Evolutionary conservation across 495 filamentous ascomycete genomes (phyloP).

Genomic region (Penicillium ochrochloron): DNA sequence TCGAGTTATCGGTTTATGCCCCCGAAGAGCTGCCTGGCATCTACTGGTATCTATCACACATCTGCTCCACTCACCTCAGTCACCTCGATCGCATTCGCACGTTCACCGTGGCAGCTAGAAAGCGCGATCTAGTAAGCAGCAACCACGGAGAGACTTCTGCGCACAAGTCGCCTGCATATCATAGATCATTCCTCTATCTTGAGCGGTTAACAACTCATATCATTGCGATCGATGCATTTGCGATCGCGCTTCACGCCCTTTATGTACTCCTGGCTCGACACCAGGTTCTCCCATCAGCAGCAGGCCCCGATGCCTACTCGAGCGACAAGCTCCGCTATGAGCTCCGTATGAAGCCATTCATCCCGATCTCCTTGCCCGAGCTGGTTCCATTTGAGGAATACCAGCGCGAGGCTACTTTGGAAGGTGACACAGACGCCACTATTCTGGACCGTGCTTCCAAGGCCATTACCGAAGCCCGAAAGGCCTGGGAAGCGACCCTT

Average conservation of each 20-base stretch:
- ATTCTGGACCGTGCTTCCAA: slow-evolving; percentile 65
- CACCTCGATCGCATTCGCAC: slow-evolving; percentile 74
- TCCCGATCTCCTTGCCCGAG: slow-evolving; percentile 68
- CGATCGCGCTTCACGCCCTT: slow-evolving; percentile 67
- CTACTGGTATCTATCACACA: slow-evolving; percentile 76
- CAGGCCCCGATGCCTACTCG: slow-evolving; percentile 69
- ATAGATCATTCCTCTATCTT: slow-evolving; percentile 60
- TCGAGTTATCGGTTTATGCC: slow-evolving; percentile 89
- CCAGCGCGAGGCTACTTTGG: slow-evolving; percentile 42
- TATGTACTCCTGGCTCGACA: slow-evolving; percentile 70
- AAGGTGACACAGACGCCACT: slow-evolving; percentile 42
- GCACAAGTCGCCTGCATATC: slow-evolving; percentile 45
- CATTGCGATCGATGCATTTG: slow-evolving; percentile 69
- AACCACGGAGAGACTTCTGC: slow-evolving; percentile 10
- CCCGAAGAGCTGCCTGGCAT: slow-evolving; percentile 84
- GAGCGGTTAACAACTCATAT: slow-evolving; percentile 68
- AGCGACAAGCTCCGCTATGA: slow-evolving; percentile 76
- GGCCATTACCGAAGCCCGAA: slow-evolving; percentile 63
- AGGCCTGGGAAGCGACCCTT: slow-evolving; percentile 66
- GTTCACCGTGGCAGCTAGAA: slow-evolving; percentile 52
- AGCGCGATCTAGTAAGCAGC: slow-evolving; percentile 32
- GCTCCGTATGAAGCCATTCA: slow-evolving; percentile 88
- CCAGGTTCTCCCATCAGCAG: slow-evolving; percentile 53
- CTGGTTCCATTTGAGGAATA: slow-evolving; percentile 71
- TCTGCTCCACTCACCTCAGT: slow-evolving; percentile 52